Evolutionary conservation across 2,329 filamentous ascomycete genomes (phyloP), one percentile per base, ranked within the genome.

Genomic region (Apiospora hydei): DNA sequence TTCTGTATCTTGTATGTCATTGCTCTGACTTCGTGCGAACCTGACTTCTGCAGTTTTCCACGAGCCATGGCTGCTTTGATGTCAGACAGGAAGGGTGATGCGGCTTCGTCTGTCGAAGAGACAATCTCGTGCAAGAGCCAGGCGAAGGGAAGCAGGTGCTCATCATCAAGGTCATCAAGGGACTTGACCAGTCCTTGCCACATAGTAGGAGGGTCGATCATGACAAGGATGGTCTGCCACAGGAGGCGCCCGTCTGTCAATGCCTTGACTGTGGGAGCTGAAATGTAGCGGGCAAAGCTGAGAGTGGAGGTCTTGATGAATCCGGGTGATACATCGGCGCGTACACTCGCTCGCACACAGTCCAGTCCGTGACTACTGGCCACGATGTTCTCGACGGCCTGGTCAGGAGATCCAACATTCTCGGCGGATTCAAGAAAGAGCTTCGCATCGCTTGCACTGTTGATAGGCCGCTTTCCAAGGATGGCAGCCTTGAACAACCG

Each of bases 171-270:
- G 1, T 74, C 72, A 10, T 77, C 74, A 26, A 69, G 51, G 6
- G 24, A 18, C 2, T 46, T 71, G 4, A 76, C 69, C 1, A 90
- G 76, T 0, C 83, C 82, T 21, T 83, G 82, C 90, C 90, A 91
- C 16, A 91, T 82, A 0, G 86, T 86, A 0, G 85, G 84, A 0
- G 90, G 89, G 1, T 88, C 80, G 1, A 87, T 78, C 3, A 91
- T 80, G 0, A 81, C 79, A 0, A 82, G 73, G 1, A 90, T 76
- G 3, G 91, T 67, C 18, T 84, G 80, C 44, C 82, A 80, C 2
- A 91, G 80, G 51, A 89, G 83, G 16, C 85, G 81, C 0, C 89
- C 89, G 69, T 83, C 83, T 70, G 83, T 85, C 2, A 90, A 76
- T 41, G 83, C 80, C 72, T 87, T 88, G 66, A 90, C 74, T 0